Percentiles rank a stretch among this genome's conserved stretches.
Evolutionary conservation across 1,139 yeast genomes (phyloP).

Genomic region (Taiozyma sp.): DNA sequence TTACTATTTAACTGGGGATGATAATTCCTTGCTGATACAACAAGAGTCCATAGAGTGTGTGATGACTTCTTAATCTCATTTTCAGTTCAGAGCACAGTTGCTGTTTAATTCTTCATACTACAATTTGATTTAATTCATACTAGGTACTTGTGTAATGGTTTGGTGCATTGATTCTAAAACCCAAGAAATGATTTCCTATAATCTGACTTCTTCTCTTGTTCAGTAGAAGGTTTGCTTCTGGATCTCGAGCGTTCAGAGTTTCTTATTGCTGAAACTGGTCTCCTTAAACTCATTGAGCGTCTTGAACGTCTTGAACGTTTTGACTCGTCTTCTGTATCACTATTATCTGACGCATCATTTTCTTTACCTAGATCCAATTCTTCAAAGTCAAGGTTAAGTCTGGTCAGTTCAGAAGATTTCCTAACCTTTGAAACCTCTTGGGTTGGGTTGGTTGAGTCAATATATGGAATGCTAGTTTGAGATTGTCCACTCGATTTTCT

Average conservation of each 20-base stretch:
- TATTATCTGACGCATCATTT: neutral
- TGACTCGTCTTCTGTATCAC: slow-evolving; percentile 2
- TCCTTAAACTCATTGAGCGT: slow-evolving; percentile 13
- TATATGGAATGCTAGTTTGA: neutral
- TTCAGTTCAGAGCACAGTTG: neutral
- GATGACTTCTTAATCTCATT: neutral
- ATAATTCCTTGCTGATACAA: slow-evolving; percentile 14
- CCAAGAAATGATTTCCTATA: slow-evolving; percentile 18
- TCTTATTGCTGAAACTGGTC: slow-evolving; percentile 5
- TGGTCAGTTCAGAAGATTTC: slow-evolving; percentile 15
- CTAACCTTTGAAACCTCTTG: slow-evolving; percentile 2
- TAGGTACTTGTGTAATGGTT: neutral
- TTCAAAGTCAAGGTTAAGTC: slow-evolving; percentile 16
- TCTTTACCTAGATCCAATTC: slow-evolving; percentile 18
- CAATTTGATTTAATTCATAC: neutral
- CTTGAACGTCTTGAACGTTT: slow-evolving; percentile 9
- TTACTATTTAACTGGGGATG: slow-evolving; percentile 27
- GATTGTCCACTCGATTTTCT: neutral
- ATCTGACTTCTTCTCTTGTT: slow-evolving; percentile 3
- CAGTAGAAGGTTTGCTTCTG: slow-evolving; percentile 6
- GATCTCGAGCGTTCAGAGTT: slow-evolving; percentile 1
- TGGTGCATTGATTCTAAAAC: slow-evolving; percentile 4
- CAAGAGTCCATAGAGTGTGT: too few species aligned
- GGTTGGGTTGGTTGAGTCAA: neutral
- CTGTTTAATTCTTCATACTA: neutral